phyloP scores from a whole-genome alignment of 2,329 filamentous ascomycete species.

The Venturia pyrina region DNA sequence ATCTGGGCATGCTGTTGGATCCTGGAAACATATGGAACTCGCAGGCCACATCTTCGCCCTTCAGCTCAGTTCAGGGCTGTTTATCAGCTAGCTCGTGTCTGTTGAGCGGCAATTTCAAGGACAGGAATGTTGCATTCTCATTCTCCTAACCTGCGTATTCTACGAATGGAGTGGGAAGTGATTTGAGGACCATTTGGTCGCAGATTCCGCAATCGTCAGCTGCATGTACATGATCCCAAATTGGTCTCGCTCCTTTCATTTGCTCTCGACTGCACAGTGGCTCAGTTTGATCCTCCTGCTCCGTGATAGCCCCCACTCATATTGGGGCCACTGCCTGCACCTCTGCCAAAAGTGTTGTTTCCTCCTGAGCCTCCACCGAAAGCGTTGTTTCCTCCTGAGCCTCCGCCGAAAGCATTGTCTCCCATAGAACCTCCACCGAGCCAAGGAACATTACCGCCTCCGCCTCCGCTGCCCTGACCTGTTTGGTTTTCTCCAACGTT shows the following conservation, averaged over 20 bases:
- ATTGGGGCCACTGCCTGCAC: background rate
- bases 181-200: no score
- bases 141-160: no score
- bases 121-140: no score
- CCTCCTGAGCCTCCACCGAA: background rate
- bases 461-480: background rate
- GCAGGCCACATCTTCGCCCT: background rate
- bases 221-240: no score
- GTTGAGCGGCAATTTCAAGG: background rate
- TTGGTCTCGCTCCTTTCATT: no score
- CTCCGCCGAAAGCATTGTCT: background rate
- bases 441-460: background rate
- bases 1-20: background rate
- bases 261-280: no score
- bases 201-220: no score
- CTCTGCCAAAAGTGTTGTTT: background rate
- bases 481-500: background rate
- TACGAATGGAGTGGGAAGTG: no score
- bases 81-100: background rate
- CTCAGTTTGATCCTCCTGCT: background rate
- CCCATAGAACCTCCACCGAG: background rate
- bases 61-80: background rate
- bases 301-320: background rate
- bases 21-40: background rate
- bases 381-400: background rate